A percentile compares a stretch with the other conserved stretches of the same genome.
Conservation (phyloP, 306 rosid species). For the Mimosa bimucronata region DNA sequence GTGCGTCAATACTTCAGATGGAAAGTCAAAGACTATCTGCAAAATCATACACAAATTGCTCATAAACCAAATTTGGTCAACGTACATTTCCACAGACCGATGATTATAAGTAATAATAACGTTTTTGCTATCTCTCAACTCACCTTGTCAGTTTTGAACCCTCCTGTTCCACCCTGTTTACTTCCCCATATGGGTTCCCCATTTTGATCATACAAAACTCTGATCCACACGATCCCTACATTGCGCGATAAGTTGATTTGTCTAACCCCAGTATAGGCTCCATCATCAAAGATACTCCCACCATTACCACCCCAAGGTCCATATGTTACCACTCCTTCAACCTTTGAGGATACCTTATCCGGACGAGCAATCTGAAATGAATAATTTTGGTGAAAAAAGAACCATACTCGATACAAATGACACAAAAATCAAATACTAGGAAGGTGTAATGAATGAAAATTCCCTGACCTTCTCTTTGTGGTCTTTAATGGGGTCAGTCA, state of each 20-base stretch:
- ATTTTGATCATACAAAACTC: constrained; percentile 65
- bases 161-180: constrained; percentile 84
- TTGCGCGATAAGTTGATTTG: constrained; percentile 78
- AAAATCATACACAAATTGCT: constrained; percentile 28
- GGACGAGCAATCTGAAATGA: constrained; percentile 37
- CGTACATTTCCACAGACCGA: neutral
- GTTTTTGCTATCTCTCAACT: constrained; percentile 15
- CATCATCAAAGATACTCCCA: constrained; percentile 74
- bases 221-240: constrained; percentile 74
- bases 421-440: constrained; percentile 18
- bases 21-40: constrained; percentile 81
- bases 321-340: constrained; percentile 52
- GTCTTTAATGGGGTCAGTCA: constrained; percentile 27
- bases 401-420: neutral
- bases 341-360: constrained; percentile 31
- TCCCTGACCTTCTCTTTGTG: constrained; percentile 54
- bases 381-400: neutral
- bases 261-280: constrained; percentile 63
- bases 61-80: neutral
- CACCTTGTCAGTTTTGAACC: constrained; percentile 82
- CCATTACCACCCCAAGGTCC: constrained; percentile 94
- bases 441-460: constrained; percentile 15
- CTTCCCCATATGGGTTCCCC: constrained; percentile 75
- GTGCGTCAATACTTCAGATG: constrained; percentile 81
- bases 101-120: constrained; percentile 1